Conservation (phyloP, 129 eudicot species). For the Solidago caesia region DNA sequence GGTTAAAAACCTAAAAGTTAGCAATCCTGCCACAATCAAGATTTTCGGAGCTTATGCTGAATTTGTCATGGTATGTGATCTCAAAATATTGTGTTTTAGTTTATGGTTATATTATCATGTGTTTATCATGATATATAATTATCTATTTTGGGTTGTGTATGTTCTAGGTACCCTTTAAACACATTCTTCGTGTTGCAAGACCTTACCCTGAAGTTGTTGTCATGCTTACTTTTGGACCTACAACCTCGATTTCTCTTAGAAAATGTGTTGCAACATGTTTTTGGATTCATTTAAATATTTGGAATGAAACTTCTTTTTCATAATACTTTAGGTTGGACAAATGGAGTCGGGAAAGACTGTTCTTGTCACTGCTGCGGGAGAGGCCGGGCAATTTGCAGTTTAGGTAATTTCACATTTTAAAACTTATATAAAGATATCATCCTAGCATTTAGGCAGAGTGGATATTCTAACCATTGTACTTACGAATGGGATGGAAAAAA, state of each 20-base stretch:
- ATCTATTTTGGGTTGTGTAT: conserved; percentile 15
- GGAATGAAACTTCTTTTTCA: not conserved
- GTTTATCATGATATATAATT: not conserved
- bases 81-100: not conserved
- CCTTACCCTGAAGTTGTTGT: conserved; percentile 97
- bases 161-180: conserved; percentile 78
- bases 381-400: conserved; percentile 96
- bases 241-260: conserved; percentile 88
- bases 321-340: conserved; percentile 69
- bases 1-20: conserved; percentile 62
- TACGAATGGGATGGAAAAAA: no score
- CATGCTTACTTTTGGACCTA: conserved; percentile 97
- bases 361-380: conserved; percentile 98
- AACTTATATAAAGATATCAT: not conserved
- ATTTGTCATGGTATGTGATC: conserved; percentile 56
- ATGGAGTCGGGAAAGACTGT: conserved; percentile 81
- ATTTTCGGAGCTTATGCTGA: conserved; percentile 91
- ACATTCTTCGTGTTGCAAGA: conserved; percentile 83
- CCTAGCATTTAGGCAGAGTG: not conserved
- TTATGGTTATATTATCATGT: not conserved
- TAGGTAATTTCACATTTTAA: conserved; percentile 50
- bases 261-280: conserved; percentile 43
- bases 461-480: no score
- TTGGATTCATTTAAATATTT: not conserved
- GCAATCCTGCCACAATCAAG: conserved; percentile 90